phyloP scores from a whole-genome alignment of 208 protist species.

The Trichomonas tenax region DNA sequence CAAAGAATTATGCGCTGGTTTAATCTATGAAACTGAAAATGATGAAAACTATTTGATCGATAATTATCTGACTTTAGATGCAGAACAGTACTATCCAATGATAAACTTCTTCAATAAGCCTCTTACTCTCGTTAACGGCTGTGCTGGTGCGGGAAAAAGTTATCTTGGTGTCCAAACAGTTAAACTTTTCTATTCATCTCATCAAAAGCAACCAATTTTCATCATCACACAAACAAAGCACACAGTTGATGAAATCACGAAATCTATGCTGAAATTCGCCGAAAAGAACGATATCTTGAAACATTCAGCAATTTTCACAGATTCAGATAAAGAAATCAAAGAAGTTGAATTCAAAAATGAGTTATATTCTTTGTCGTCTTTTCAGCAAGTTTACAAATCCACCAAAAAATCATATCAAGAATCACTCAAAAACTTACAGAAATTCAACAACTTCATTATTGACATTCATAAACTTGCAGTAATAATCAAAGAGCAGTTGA shows the following conservation, averaged over 20 bases:
- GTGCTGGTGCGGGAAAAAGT: neutral
- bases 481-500: neutral
- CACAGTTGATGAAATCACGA: neutral
- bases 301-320: no score
- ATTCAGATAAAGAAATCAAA: neutral
- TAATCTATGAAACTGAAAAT: no score
- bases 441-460: neutral
- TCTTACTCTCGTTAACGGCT: neutral
- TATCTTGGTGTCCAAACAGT: neutral
- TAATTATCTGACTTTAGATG: neutral
- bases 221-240: neutral
- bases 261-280: neutral
- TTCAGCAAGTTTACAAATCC: neutral
- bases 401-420: neutral
- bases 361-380: neutral
- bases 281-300: neutral
- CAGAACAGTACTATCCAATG: neutral
- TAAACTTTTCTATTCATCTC: neutral
- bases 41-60: neutral
- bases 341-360: neutral
- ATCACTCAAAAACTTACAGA: neutral
- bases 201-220: neutral
- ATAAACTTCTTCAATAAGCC: neutral
- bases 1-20: no score
- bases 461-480: neutral